These are phyloP conservation scores for Epichloe hybrida DNA, from an alignment of 2,329 filamentous ascomycete genomes.

Conservation along the genomic window DNA sequence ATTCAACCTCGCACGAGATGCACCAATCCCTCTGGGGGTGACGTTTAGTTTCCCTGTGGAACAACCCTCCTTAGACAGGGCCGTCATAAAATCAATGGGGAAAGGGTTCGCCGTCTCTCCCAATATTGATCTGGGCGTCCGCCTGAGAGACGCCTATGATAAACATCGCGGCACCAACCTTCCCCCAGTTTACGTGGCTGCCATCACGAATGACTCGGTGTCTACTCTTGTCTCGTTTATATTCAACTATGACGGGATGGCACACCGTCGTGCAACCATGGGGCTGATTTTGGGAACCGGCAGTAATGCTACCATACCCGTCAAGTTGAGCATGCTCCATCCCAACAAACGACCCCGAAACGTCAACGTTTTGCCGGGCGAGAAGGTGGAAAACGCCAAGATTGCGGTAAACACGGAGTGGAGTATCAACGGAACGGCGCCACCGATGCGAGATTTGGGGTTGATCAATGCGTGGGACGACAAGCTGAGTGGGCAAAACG, in stretches of 20 bases:
- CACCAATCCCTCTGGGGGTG: conserved; percentile 48
- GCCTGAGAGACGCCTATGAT: conserved; percentile 45
- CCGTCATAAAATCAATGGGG: conserved; percentile 54
- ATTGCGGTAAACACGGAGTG: conserved; percentile 76
- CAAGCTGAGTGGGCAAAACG: conserved; percentile 50
- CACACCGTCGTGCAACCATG: conserved; percentile 57
- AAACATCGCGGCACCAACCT: conserved; percentile 32
- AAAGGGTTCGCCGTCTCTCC: conserved; percentile 54
- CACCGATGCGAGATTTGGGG: conserved; percentile 46
- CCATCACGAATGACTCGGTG: conserved; percentile 72
- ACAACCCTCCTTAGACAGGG: conserved; percentile 48
- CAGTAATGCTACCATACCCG: conserved; percentile 66
- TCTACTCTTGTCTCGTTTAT: conserved; percentile 67
- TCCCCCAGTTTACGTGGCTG: conserved; percentile 57
- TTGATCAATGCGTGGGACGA: conserved; percentile 61
- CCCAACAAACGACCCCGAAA: conserved; percentile 43
- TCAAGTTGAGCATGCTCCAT: conserved; percentile 50
- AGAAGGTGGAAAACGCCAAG: conserved; percentile 37
- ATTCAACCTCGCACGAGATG: conserved; percentile 27
- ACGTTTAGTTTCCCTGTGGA: conserved; percentile 61
- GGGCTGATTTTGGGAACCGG: conserved; percentile 72
- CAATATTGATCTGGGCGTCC: conserved; percentile 45
- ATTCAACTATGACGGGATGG: conserved; percentile 50
- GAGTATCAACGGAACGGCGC: conserved; percentile 65
- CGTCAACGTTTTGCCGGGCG: conserved; percentile 34